Evolutionary conservation across 2,329 filamentous ascomycete species (phyloP).

Genomic region (Graphiopsis chlorocephala): DNA sequence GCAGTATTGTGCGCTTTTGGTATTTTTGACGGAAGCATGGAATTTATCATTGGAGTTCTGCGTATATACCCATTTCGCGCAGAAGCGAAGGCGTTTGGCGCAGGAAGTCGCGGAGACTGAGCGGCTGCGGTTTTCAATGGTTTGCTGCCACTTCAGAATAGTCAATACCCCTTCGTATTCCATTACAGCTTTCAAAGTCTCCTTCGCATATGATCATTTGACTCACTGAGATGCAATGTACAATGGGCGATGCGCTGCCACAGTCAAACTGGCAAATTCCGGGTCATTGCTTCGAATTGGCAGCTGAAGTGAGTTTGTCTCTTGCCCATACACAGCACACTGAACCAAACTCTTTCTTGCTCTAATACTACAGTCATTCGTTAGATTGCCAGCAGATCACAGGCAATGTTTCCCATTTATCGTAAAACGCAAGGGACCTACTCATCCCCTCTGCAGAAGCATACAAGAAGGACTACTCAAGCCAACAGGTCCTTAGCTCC

Average conservation of each 20-base stretch:
- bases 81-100: not conserved
- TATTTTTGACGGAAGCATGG: not conserved
- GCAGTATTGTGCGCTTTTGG: not conserved
- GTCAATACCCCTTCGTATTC: not conserved
- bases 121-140: not conserved
- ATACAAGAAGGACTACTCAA: not conserved
- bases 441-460: not conserved
- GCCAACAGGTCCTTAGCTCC: not conserved
- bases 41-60: not conserved
- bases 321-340: not conserved
- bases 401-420: not conserved
- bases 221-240: not conserved
- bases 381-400: not conserved
- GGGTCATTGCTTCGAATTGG: not conserved
- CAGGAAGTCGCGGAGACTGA: not conserved
- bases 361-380: not conserved
- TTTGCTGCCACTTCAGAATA: not conserved
- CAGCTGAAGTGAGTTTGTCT: not conserved
- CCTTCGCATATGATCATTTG: not conserved
- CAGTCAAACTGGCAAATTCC: not conserved
- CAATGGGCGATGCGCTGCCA: not conserved
- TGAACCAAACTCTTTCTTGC: not conserved
- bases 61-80: conserved; percentile 5
- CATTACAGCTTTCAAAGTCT: not conserved
- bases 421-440: not conserved